Conservation (phyloP, 331 rosid species). For the Quercus phellos region DNA sequence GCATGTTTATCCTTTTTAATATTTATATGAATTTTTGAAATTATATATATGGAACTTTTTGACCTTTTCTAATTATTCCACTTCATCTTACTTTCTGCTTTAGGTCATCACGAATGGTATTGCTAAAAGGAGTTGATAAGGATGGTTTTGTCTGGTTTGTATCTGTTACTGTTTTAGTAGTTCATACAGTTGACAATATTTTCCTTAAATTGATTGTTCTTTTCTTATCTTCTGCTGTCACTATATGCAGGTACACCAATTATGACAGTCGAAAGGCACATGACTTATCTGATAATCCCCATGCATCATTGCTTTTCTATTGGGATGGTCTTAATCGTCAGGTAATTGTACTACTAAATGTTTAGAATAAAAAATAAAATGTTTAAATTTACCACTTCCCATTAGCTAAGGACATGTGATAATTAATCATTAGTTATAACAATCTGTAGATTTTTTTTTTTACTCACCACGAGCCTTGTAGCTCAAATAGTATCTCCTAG, state of each 20-base stretch:
- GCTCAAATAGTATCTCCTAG: too few species aligned
- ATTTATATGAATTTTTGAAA: not conserved
- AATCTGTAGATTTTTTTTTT: not conserved
- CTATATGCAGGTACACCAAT: constrained; percentile 75
- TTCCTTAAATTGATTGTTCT: constrained; percentile 8
- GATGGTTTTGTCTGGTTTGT: constrained; percentile 94
- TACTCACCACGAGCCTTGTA: too few species aligned
- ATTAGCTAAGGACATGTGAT: not conserved
- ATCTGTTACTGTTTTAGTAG: constrained; percentile 12
- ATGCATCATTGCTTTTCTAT: constrained; percentile 79
- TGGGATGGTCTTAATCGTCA: constrained; percentile 89
- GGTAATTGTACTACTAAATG: constrained; percentile 37
- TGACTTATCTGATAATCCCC: constrained; percentile 76
- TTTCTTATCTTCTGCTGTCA: constrained; percentile 23
- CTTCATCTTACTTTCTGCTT: constrained; percentile 20
- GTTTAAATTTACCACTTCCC: not conserved
- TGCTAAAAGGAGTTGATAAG: constrained; percentile 85
- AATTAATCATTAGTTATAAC: not conserved
- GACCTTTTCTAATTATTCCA: constrained; percentile 22
- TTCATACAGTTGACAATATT: constrained; percentile 10
- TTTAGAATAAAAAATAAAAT: not conserved
- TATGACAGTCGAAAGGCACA: constrained; percentile 80
- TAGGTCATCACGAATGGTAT: constrained; percentile 89
- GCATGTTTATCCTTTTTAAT: not conserved
- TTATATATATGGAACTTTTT: not conserved